Evolutionary conservation across 345 rosid genomes (phyloP).

Genomic region (Euphorbia pulcherrima): DNA sequence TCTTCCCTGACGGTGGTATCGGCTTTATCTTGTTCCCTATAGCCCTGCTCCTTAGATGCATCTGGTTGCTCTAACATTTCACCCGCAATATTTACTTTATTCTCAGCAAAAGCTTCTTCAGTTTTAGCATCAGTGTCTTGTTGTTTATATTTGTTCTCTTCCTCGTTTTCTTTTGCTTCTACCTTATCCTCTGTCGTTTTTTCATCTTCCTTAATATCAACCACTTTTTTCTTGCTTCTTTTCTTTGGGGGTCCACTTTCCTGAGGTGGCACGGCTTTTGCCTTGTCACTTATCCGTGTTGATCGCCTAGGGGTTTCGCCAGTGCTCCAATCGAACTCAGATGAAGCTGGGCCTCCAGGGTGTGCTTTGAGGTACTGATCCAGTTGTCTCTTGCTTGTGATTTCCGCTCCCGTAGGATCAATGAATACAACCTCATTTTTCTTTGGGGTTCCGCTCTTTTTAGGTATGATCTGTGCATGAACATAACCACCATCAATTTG

Average conservation of each 20-base stretch:
- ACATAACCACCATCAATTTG: constrained; percentile 11
- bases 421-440: constrained; percentile 28
- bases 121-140: constrained; percentile 12
- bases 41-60: constrained; percentile 19
- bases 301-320: constrained; percentile 39
- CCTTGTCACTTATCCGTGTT: constrained; percentile 29
- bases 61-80: constrained; percentile 23
- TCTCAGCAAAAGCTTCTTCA: constrained; percentile 14
- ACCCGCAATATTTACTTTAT: constrained; percentile 16
- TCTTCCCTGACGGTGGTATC: constrained; percentile 12
- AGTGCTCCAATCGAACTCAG: constrained; percentile 34
- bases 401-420: constrained; percentile 33
- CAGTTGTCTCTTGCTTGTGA: constrained; percentile 29
- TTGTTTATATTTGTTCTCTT: constrained; percentile 10
- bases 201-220: constrained; percentile 36
- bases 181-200: constrained; percentile 30
- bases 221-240: constrained; percentile 32
- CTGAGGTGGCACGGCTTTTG: constrained; percentile 15
- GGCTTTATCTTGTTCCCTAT: constrained; percentile 22
- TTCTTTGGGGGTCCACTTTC: constrained; percentile 22
- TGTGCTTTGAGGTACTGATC: constrained; percentile 35
- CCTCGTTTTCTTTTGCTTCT: constrained; percentile 12
- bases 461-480: constrained; percentile 14
- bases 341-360: constrained; percentile 27
- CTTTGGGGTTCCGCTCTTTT: constrained; percentile 20